Evolutionary conservation across 257 asterid species (phyloP).

Genomic region (Solanum verrucosum): DNA sequence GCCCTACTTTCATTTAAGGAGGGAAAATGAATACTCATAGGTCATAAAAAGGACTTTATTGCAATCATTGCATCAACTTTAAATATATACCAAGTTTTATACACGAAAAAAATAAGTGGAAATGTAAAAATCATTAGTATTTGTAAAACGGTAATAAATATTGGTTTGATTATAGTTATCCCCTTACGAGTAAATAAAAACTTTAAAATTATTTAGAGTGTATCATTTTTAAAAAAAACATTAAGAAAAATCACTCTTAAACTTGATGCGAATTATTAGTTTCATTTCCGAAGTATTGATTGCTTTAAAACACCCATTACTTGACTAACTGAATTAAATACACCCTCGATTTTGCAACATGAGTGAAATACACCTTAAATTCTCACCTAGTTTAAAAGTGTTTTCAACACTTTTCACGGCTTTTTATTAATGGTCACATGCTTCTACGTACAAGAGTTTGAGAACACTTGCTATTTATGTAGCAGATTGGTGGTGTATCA

Average conservation of each 20-base stretch:
- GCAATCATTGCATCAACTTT: background rate
- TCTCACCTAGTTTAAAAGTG: background rate
- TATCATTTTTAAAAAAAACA: no score
- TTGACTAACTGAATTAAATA: no score
- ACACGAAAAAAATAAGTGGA: background rate
- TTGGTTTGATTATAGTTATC: background rate
- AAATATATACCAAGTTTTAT: background rate
- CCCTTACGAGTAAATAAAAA: background rate
- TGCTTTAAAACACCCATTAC: no score
- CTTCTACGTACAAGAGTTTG: background rate
- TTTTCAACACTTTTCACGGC: background rate
- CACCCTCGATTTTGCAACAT: background rate
- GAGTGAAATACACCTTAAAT: background rate
- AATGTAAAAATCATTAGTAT: background rate
- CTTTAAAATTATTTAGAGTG: no score
- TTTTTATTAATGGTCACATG: background rate
- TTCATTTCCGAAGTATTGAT: accelerated
- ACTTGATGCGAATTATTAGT: no score
- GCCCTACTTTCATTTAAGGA: background rate
- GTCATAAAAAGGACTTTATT: background rate
- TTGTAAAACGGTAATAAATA: background rate
- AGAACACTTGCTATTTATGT: no score
- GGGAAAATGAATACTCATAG: background rate
- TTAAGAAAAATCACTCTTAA: no score
- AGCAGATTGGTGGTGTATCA: background rate